phyloP scores from a whole-genome alignment of 805 yeast species.

The Groenewaldozyma salmanticensis region DNA sequence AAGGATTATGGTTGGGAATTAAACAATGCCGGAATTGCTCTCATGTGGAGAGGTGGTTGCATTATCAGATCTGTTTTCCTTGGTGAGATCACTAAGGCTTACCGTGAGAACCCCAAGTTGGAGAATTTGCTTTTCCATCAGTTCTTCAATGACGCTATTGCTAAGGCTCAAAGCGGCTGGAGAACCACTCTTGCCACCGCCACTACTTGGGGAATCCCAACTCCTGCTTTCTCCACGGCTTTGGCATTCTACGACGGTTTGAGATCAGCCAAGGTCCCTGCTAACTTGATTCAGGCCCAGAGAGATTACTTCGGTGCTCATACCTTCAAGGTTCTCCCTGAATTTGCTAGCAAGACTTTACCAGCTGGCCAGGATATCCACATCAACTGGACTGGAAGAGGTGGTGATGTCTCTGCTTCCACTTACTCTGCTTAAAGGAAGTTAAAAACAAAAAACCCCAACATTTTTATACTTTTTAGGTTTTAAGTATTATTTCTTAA shows the following conservation, averaged over 20 bases:
- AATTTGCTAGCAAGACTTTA: slow-evolving; percentile 62
- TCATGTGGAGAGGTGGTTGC: slow-evolving; percentile 99
- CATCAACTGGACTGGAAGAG: slow-evolving; percentile 98
- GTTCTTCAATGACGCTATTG: slow-evolving; percentile 85
- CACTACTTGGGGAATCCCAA: slow-evolving; percentile 82
- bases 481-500: neutral
- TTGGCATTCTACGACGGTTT: slow-evolving; percentile 97
- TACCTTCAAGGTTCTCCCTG: slow-evolving; percentile 93
- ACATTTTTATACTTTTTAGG: neutral
- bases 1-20: slow-evolving; percentile 93
- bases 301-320: slow-evolving; percentile 99
- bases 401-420: slow-evolving; percentile 95
- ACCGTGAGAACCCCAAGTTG: slow-evolving; percentile 84
- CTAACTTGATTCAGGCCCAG: slow-evolving; percentile 97
- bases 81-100: slow-evolving; percentile 94
- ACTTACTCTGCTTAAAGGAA: slow-evolving; percentile 74
- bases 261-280: slow-evolving; percentile 93
- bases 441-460: neutral
- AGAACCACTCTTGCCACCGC: slow-evolving; percentile 77
- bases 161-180: slow-evolving; percentile 94
- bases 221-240: slow-evolving; percentile 97
- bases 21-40: slow-evolving; percentile 96
- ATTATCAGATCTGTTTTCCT: slow-evolving; percentile 97
- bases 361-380: slow-evolving; percentile 81
- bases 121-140: slow-evolving; percentile 94